Percentiles rank a stretch among this genome's conserved stretches.
Conservation (phyloP, 257 asterid genomes). For the Gentiana macrophylla region DNA sequence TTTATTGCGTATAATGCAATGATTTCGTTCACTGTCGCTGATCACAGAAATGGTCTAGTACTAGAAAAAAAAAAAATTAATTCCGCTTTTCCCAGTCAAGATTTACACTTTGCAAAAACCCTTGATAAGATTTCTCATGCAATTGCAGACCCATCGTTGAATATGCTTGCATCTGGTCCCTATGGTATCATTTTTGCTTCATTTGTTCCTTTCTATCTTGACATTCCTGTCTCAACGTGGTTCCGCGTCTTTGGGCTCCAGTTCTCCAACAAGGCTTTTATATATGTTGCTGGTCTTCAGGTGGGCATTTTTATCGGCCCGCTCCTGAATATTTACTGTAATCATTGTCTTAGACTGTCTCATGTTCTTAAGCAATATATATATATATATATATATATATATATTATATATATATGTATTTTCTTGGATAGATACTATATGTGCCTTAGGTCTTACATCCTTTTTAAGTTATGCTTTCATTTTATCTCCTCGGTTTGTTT, state of each 20-base stretch:
- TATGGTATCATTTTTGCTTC: slow-evolving; percentile 81
- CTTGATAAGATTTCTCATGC: slow-evolving; percentile 6
- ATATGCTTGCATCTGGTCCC: slow-evolving; percentile 81
- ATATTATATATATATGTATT: too few species aligned
- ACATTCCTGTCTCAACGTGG: slow-evolving; percentile 89
- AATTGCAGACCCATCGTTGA: slow-evolving; percentile 71
- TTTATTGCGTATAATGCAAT: neutral
- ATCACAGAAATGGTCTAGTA: neutral
- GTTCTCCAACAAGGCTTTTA: slow-evolving; percentile 94
- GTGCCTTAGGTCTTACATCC: neutral
- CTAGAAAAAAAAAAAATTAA: slow-evolving; percentile 2
- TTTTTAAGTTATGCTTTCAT: slow-evolving; percentile 5
- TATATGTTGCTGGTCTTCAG: slow-evolving; percentile 98
- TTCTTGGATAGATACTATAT: neutral
- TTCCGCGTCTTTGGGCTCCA: slow-evolving; percentile 63
- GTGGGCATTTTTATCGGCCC: slow-evolving; percentile 23
- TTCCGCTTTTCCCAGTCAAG: neutral
- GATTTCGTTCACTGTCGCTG: neutral
- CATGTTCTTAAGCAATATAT: neutral
- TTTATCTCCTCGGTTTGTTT: slow-evolving; percentile 8
- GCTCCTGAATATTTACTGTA: neutral
- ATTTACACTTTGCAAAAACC: neutral
- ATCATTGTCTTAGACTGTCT: neutral
- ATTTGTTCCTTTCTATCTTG: slow-evolving; percentile 86
- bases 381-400: too few species aligned